A percentile compares a stretch with the other conserved stretches of the same genome.
Conservation (phyloP, 2,329 filamentous ascomycete genomes). For the Diplodia corticola region DNA sequence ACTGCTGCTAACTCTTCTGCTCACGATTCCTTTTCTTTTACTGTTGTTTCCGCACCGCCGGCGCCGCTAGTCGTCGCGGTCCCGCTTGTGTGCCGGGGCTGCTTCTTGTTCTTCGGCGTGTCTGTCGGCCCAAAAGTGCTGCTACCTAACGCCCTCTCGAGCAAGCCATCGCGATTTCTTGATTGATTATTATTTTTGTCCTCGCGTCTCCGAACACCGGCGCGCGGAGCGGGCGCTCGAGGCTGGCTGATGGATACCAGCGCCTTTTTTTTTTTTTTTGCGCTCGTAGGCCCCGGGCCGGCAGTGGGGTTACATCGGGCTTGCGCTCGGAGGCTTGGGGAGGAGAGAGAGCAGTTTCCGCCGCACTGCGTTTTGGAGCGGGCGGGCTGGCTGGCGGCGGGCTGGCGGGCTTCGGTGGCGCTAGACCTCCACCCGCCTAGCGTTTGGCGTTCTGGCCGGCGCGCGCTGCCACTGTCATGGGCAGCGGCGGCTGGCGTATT, state of each 20-base stretch:
- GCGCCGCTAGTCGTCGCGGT: background rate
- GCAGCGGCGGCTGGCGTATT: background rate
- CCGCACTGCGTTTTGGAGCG: background rate
- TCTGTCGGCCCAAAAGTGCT: background rate
- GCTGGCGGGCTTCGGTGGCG: background rate
- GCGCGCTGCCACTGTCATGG: background rate
- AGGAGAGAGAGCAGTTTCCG: background rate
- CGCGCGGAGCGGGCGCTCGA: slow-evolving; percentile 10
- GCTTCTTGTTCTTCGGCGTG: background rate
- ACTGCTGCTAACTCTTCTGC: background rate
- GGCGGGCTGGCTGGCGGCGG: slow-evolving; percentile 1
- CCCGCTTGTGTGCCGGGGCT: background rate
- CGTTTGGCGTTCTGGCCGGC: background rate
- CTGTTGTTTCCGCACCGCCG: background rate
- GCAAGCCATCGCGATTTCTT: background rate
- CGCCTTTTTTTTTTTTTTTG: background rate
- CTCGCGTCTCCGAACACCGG: slow-evolving; percentile 10
- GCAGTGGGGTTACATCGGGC: slow-evolving; percentile 16
- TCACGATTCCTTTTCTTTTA: background rate
- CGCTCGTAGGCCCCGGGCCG: background rate
- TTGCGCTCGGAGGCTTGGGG: background rate
- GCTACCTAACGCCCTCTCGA: background rate
- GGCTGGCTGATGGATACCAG: background rate
- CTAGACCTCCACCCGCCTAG: background rate
- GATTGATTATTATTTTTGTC: background rate